Evolutionary conservation across 352 stramenopile species (phyloP).

Genomic region (Globisporangium heterothallicum): DNA sequence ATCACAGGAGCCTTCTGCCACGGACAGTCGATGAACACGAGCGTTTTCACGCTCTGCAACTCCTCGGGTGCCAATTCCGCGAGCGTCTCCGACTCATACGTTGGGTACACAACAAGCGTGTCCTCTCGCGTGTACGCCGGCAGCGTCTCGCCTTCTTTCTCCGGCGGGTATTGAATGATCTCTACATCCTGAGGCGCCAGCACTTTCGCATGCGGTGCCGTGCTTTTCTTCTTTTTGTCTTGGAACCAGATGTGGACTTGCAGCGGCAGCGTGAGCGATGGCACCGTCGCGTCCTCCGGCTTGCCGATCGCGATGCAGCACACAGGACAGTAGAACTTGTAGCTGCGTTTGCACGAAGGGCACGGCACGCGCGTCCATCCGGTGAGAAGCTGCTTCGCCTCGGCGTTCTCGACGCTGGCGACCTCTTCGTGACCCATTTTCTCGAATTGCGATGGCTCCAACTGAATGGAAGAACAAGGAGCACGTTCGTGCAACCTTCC

Average conservation of each 20-base stretch:
- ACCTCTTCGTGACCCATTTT: constrained; percentile 1
- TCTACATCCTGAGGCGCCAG: constrained; percentile 62
- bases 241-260: constrained; percentile 84
- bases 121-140: constrained; percentile 54
- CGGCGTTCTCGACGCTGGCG: constrained; percentile 3
- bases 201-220: constrained; percentile 79
- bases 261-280: constrained; percentile 57
- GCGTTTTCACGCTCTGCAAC: constrained; percentile 46
- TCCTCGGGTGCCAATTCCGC: constrained; percentile 50
- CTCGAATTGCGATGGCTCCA: constrained; percentile 2
- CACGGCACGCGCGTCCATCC: constrained; percentile 58
- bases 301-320: constrained; percentile 64
- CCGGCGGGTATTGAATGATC: constrained; percentile 59
- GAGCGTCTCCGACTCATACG: constrained; percentile 60
- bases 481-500: constrained; percentile 25
- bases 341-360: constrained; percentile 65
- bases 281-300: constrained; percentile 41
- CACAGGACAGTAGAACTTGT: constrained; percentile 84
- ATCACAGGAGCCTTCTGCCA: constrained; percentile 86
- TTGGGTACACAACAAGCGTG: constrained; percentile 79
- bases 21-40: constrained; percentile 86
- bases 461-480: constrained; percentile 5
- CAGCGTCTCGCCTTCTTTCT: constrained; percentile 9
- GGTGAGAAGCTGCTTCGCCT: constrained; percentile 7
- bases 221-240: constrained; percentile 88